Evolutionary conservation across 495 filamentous ascomycete species (phyloP).

Genomic region (Tetracladium setigerum): DNA sequence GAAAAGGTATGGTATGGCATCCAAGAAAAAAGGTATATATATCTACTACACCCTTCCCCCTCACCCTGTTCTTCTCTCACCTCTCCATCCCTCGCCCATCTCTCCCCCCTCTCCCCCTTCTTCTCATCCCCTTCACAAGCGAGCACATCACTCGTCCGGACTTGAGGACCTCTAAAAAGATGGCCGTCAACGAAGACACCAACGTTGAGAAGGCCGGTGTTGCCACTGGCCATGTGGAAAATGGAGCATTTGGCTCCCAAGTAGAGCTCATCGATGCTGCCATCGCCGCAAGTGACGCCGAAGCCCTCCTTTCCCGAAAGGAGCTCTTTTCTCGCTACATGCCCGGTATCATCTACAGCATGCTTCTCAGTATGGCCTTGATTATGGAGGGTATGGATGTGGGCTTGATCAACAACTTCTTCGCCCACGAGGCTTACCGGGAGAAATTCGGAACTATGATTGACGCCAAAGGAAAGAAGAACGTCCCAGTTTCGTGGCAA

Average conservation of each 20-base stretch:
- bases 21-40: too few species aligned
- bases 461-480: conserved; percentile 23
- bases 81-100: too few species aligned
- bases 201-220: too few species aligned
- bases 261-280: conserved; percentile 3
- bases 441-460: conserved; percentile 35
- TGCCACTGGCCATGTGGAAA: too few species aligned
- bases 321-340: conserved; percentile 24
- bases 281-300: conserved; percentile 25
- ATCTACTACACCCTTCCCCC: too few species aligned
- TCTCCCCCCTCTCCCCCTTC: too few species aligned
- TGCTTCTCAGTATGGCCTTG: conserved; percentile 48
- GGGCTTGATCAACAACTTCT: conserved; percentile 34
- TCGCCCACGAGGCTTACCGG: conserved; percentile 29
- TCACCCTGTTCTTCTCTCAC: too few species aligned
- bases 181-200: too few species aligned
- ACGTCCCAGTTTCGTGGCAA: conserved; percentile 7
- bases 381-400: conserved; percentile 57
- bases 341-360: conserved; percentile 44
- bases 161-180: too few species aligned
- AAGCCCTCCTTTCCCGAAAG: conserved; percentile 41
- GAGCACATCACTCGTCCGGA: too few species aligned
- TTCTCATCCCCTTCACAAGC: too few species aligned
- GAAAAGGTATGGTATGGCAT: too few species aligned
- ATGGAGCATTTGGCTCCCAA: neutral